phyloP scores from a whole-genome alignment of 169 alveolate species.

The Cryptosporidium parvum region DNA sequence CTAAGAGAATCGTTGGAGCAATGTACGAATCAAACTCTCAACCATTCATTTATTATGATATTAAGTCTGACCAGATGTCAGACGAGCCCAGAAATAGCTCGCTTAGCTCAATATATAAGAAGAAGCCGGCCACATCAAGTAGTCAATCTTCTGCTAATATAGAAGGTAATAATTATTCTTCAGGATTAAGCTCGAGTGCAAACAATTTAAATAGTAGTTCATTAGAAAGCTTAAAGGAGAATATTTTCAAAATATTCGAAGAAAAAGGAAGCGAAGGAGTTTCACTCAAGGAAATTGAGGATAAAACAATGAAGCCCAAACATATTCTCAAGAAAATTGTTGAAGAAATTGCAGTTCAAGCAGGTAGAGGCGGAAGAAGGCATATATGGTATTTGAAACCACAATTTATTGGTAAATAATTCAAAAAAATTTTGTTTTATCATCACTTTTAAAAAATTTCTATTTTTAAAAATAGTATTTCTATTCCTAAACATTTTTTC shows the following conservation, averaged over 20 bases:
- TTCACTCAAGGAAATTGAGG: constrained; percentile 64
- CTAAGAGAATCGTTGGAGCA: constrained; percentile 66
- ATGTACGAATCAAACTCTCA: constrained; percentile 59
- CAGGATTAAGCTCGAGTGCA: not conserved
- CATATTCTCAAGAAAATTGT: constrained; percentile 57
- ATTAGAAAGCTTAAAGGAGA: constrained; percentile 49
- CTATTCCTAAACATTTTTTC: not conserved
- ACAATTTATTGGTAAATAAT: constrained; percentile 44
- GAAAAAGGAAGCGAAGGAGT: constrained; percentile 73
- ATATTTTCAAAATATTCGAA: constrained; percentile 63
- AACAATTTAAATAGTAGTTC: constrained; percentile 9
- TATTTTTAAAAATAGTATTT: not conserved
- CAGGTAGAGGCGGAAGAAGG: constrained; percentile 75
- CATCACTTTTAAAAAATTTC: not conserved
- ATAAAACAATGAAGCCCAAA: constrained; percentile 57
- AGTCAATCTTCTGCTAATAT: constrained; percentile 7
- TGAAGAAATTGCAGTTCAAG: constrained; percentile 66
- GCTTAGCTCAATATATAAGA: not conserved
- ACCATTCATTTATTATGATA: constrained; percentile 58
- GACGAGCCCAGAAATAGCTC: constrained; percentile 40
- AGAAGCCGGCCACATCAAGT: constrained; percentile 2
- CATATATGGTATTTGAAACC: constrained; percentile 64
- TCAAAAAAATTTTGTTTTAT: not conserved
- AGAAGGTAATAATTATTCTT: not conserved
- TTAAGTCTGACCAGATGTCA: constrained; percentile 1